phyloP scores from a whole-genome alignment of 768 basidiomycete species.

The Panus rudis region DNA sequence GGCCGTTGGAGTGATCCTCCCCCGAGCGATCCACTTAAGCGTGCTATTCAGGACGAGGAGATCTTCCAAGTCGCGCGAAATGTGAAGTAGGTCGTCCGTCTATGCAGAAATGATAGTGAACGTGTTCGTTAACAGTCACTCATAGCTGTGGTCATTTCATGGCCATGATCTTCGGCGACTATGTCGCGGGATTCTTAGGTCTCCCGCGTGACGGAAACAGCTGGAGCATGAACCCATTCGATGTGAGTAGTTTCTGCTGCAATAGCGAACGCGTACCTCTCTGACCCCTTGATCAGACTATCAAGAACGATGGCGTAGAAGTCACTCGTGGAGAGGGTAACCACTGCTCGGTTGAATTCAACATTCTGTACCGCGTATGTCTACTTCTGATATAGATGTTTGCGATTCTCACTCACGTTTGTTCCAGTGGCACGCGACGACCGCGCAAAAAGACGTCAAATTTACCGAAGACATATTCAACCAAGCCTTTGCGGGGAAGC shows the following conservation, averaged over 20 bases:
- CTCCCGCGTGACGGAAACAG: constrained; percentile 41
- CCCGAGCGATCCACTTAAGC: constrained; percentile 12
- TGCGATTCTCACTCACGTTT: constrained; percentile 7
- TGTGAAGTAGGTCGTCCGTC: constrained; percentile 32
- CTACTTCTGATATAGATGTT: neutral
- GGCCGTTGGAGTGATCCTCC: constrained; percentile 38
- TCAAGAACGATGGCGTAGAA: constrained; percentile 13
- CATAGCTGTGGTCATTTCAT: constrained; percentile 44
- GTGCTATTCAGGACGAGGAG: constrained; percentile 40
- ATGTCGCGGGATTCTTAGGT: constrained; percentile 52
- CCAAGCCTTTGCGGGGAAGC: constrained; percentile 19
- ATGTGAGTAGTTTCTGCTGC: constrained; percentile 20
- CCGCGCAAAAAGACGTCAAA: constrained; percentile 22
- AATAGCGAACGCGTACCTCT: neutral
- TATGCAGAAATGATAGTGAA: neutral
- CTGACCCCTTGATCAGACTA: constrained; percentile 8
- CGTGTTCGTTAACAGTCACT: neutral
- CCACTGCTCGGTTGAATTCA: constrained; percentile 73
- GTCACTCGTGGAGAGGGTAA: constrained; percentile 58
- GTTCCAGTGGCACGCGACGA: constrained; percentile 28
- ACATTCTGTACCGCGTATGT: constrained; percentile 36
- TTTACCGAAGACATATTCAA: constrained; percentile 28
- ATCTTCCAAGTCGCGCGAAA: constrained; percentile 51
- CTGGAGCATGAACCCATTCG: constrained; percentile 48
- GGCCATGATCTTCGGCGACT: constrained; percentile 49